Percentiles rank a stretch among this genome's conserved stretches.
Evolutionary conservation across 1,284 basidiomycete species (phyloP).

Genomic region (Hortiboletus rubellus): DNA sequence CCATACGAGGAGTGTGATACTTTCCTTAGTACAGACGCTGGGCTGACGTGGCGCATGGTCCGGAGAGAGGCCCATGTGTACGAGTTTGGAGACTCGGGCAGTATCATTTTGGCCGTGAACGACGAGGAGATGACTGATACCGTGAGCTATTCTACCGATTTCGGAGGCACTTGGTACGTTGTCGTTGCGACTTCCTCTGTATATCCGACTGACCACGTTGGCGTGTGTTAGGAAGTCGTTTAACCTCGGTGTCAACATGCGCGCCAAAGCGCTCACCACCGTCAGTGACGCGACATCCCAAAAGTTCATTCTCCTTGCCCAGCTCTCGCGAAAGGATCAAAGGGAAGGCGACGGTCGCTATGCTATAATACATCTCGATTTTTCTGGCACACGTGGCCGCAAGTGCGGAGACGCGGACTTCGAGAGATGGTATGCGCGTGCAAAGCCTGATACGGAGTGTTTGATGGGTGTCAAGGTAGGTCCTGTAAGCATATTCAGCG

Average conservation of each 20-base stretch:
- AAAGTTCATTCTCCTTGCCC: constrained; percentile 86
- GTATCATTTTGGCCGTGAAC: constrained; percentile 81
- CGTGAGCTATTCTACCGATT: constrained; percentile 83
- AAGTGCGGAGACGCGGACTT: constrained; percentile 79
- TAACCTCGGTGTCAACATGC: constrained; percentile 69
- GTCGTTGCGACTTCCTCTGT: background rate
- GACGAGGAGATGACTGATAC: constrained; percentile 82
- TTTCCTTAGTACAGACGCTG: constrained; percentile 89
- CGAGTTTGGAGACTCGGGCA: constrained; percentile 92
- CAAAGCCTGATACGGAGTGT: constrained; percentile 67
- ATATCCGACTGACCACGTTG: constrained; percentile 41
- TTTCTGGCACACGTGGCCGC: constrained; percentile 65
- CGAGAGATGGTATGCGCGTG: constrained; percentile 87
- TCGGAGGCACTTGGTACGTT: constrained; percentile 81
- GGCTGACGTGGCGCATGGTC: constrained; percentile 84
- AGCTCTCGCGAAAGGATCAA: constrained; percentile 66
- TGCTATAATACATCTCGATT: constrained; percentile 83
- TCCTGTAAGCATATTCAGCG: background rate
- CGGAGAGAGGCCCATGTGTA: constrained; percentile 84
- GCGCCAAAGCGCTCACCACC: constrained; percentile 78
- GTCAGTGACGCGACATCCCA: constrained; percentile 92
- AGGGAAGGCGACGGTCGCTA: constrained; percentile 59
- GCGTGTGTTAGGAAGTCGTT: constrained; percentile 67
- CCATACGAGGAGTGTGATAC: constrained; percentile 92
- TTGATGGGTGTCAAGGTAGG: constrained; percentile 92